phyloP scores from a whole-genome alignment of 2,329 filamentous ascomycete genomes.

The Monilinia vaccinii-corymbosi region DNA sequence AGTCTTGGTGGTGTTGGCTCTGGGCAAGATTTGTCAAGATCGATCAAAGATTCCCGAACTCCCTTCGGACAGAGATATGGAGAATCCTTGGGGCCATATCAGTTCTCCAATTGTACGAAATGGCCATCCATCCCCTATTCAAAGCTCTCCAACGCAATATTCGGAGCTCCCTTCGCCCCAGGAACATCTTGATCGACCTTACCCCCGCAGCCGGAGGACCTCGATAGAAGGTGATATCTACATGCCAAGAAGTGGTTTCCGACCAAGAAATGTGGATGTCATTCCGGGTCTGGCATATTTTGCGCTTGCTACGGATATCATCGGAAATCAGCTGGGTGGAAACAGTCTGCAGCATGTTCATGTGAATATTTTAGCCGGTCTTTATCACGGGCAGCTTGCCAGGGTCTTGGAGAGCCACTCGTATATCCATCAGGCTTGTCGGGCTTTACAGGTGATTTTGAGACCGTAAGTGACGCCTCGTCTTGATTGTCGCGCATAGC shows the following conservation, averaged over 20 bases:
- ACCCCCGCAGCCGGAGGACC: slow-evolving; percentile 35
- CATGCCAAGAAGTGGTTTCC: slow-evolving; percentile 17
- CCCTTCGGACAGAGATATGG: slow-evolving; percentile 33
- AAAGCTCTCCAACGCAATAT: slow-evolving; percentile 42
- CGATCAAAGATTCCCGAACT: slow-evolving; percentile 48
- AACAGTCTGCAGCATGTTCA: slow-evolving; percentile 79
- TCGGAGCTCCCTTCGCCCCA: slow-evolving; percentile 43
- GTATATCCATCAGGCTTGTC: slow-evolving; percentile 48
- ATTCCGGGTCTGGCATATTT: slow-evolving; percentile 90
- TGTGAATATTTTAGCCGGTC: slow-evolving; percentile 70
- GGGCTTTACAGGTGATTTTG: slow-evolving; percentile 61
- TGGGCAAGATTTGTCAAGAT: slow-evolving; percentile 71
- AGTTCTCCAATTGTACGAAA: slow-evolving; percentile 35
- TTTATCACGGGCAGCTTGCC: slow-evolving; percentile 84
- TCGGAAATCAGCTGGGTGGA: slow-evolving; percentile 74
- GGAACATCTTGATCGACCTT: slow-evolving; percentile 35
- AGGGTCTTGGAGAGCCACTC: slow-evolving; percentile 77
- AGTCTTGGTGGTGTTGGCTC: slow-evolving; percentile 70
- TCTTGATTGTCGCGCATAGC: neutral
- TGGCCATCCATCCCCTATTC: slow-evolving; percentile 43
- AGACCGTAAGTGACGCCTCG: slow-evolving; percentile 41
- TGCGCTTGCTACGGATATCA: slow-evolving; percentile 74
- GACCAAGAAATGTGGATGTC: slow-evolving; percentile 62
- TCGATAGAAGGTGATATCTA: slow-evolving; percentile 36
- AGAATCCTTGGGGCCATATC: slow-evolving; percentile 13